Base-by-base conservation (phyloP, 1,284 basidiomycete genomes). In the Sporisorium exsertum region DNA sequence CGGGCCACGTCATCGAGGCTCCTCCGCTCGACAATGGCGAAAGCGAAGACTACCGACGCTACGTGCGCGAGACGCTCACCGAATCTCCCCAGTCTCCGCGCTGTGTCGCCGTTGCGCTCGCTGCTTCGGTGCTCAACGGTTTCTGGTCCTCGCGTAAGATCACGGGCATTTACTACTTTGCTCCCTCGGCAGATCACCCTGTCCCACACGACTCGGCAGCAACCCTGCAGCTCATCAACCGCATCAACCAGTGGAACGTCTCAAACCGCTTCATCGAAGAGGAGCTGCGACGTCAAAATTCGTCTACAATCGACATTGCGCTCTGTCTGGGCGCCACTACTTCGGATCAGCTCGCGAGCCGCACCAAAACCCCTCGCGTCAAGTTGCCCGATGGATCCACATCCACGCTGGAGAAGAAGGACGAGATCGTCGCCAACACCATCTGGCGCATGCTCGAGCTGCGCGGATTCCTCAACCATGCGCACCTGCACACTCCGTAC, bases 381-480 rank as follows among this genome's bases (percentile, higher is more conserved):
- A 72, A 72, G 27, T 37, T 72, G 15, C 62, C 69, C 1, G 74
- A 81, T 33, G 69, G 78, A 9, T 52, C 66, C 32, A 50, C 47
- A 0, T 75, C 68, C 24, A 47, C 55, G 22, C 88, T 99, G 37
- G 96, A 98, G 73, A 97, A 97, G 87, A 99, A 99, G 87, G 96
- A 99, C 83, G 97, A 99, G 86, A 89, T 97, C 0, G 96, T 99
- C 2, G 96, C 95, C 9, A 99, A 99, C 85, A 94, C 95, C 33
- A 93, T 99, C 72, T 98, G 95, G 95, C 90, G 96, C 51, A 97
- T 99, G 90, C 89, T 99, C 64, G 96, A 98, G 86, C 88, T 99
- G 61, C 89, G 96, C 86, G 94, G 94, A 92, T 97, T 97, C 88
- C 89, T 98, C 81, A 94, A 92, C 85, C 90, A 87, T 15, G 87